Percentiles rank a stretch among this genome's conserved stretches.
Conservation (phyloP, 106 monocot species). For the Acorus gramineus region DNA sequence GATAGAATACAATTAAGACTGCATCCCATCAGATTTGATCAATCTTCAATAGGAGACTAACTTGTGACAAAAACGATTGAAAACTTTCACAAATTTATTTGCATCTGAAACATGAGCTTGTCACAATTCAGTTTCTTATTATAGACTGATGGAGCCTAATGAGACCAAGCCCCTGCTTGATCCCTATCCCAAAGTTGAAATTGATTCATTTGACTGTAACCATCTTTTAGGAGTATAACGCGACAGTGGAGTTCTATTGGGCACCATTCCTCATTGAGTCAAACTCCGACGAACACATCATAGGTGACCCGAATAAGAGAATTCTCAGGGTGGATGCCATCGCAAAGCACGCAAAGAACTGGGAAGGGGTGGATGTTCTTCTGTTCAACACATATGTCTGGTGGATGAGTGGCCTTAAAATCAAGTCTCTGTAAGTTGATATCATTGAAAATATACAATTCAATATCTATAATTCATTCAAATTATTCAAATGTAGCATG, state of each 20-base stretch:
- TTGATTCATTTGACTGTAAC: too few species aligned
- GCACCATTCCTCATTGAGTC: constrained; percentile 57
- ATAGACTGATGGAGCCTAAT: too few species aligned
- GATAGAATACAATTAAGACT: too few species aligned
- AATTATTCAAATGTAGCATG: background rate
- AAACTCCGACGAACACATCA: constrained; percentile 35
- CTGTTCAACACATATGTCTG: constrained; percentile 70
- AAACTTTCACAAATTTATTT: too few species aligned
- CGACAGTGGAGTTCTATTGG: constrained; percentile 71
- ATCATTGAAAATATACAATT: background rate
- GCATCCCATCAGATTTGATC: too few species aligned
- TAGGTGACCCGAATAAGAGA: constrained; percentile 31
- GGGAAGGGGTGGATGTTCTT: constrained; percentile 48
- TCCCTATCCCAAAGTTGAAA: too few species aligned
- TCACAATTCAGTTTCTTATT: too few species aligned
- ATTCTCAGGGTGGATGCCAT: constrained; percentile 50
- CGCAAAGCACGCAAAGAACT: constrained; percentile 34
- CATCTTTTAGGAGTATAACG: constrained; percentile 42
- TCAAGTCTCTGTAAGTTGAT: constrained; percentile 26
- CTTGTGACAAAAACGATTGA: too few species aligned
- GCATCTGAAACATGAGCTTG: too few species aligned
- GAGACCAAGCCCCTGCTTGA: too few species aligned
- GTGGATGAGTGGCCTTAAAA: constrained; percentile 54
- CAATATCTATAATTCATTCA: too few species aligned
- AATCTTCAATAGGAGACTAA: too few species aligned